phyloP scores from a whole-genome alignment of 78 protist species.

The Bodo saltans region DNA sequence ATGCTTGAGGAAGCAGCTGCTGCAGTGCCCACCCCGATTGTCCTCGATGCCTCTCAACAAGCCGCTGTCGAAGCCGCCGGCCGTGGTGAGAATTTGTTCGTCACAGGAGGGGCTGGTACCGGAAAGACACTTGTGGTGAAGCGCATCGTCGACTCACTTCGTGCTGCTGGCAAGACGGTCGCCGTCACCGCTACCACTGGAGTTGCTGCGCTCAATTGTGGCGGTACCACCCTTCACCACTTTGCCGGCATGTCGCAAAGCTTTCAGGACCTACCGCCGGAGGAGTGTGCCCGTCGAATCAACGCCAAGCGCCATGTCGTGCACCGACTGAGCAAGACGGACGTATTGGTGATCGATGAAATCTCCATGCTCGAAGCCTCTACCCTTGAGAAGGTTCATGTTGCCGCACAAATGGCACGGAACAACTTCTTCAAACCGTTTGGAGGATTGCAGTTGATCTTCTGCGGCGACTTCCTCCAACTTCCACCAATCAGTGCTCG shows the following conservation, averaged over 20 bases:
- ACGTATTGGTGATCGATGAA: constrained; percentile 70
- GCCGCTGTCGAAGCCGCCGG: neutral
- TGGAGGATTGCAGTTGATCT: constrained; percentile 76
- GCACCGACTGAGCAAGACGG: constrained; percentile 17
- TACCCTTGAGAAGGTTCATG: constrained; percentile 59
- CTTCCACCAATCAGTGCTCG: constrained; percentile 58
- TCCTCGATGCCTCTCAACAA: neutral
- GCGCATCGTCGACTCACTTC: neutral
- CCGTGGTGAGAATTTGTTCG: neutral
- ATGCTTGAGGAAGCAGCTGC: too few relatives aligned
- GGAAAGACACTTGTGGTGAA: neutral
- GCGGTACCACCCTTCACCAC: constrained; percentile 77
- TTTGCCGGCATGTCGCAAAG: constrained; percentile 54
- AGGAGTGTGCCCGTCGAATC: too few relatives aligned
- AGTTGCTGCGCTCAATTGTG: constrained; percentile 68
- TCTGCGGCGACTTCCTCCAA: constrained; percentile 78
- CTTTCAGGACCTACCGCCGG: constrained; percentile 12
- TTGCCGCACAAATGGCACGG: constrained; percentile 38
- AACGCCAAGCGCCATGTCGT: neutral
- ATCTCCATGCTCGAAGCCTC: constrained; percentile 66
- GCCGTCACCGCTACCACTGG: constrained; percentile 67
- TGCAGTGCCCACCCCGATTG: neutral
- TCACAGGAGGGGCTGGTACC: constrained; percentile 16
- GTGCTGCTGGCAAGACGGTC: neutral
- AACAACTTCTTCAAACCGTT: constrained; percentile 41